Conservation (phyloP, 306 rosid species). For the Castanopsis chinensis region DNA sequence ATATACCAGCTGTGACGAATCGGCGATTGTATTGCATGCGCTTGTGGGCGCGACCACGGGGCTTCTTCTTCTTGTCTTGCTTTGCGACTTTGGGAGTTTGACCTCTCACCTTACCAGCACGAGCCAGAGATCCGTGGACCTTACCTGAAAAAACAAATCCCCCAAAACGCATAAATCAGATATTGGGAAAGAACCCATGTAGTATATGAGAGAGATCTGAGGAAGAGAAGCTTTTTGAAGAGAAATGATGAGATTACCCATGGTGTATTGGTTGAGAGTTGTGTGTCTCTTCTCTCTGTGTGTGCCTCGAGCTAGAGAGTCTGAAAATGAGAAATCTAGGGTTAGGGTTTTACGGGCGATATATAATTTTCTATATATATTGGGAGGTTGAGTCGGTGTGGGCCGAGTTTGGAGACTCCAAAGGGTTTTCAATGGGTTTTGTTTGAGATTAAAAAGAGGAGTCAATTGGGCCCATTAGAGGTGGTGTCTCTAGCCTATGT, state of each 20-base stretch:
- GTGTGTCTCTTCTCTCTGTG: background rate
- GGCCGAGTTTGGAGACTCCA: background rate
- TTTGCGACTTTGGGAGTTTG: conserved; percentile 57
- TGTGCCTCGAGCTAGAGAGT: background rate
- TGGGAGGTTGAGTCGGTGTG: background rate
- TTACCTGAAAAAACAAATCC: conserved; percentile 23
- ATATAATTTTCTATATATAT: background rate
- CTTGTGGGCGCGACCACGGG: conserved; percentile 56
- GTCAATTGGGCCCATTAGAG: no score
- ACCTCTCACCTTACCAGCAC: conserved; percentile 60
- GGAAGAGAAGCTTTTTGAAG: background rate
- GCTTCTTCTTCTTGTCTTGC: conserved; percentile 60
- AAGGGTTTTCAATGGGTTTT: background rate
- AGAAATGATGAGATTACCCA: conserved; percentile 13
- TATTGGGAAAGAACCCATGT: background rate
- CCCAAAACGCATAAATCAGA: background rate
- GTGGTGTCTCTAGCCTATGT: no score
- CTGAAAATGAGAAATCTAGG: background rate
- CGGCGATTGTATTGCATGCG: conserved; percentile 61
- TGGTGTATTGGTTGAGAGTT: background rate
- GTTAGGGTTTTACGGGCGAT: background rate
- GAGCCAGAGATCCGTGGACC: conserved; percentile 58
- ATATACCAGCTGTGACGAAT: conserved; percentile 51
- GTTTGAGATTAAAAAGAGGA: background rate
- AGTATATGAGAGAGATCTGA: background rate